A percentile compares a stretch with the other conserved stretches of the same genome.
These are phyloP conservation scores for Sonneratia caseolaris DNA, from an alignment of 345 rosid species.

Conservation along the genomic window DNA sequence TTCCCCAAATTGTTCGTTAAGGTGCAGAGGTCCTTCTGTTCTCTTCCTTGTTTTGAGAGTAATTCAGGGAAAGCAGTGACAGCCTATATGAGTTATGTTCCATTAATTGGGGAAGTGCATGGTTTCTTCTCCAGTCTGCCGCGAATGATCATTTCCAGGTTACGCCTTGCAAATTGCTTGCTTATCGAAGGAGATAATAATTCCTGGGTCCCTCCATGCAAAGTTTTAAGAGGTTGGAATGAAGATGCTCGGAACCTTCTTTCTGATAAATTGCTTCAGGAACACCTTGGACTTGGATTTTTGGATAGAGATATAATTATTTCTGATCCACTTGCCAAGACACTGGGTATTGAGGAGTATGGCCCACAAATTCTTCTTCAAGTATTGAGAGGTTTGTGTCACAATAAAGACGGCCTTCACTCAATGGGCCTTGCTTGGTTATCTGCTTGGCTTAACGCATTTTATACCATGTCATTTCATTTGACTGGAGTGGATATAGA, in stretches of 20 bases:
- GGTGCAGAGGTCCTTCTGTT: constrained; percentile 60
- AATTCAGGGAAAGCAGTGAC: constrained; percentile 72
- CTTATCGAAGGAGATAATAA: constrained; percentile 62
- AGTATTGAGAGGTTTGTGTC: constrained; percentile 48
- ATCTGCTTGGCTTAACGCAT: constrained; percentile 56
- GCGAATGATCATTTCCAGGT: constrained; percentile 44
- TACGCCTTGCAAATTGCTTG: constrained; percentile 64
- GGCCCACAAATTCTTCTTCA: constrained; percentile 64
- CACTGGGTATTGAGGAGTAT: constrained; percentile 67
- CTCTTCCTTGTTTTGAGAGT: constrained; percentile 67
- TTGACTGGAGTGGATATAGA: constrained; percentile 28
- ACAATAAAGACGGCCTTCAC: constrained; percentile 38
- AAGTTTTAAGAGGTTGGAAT: constrained; percentile 81
- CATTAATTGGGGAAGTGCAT: constrained; percentile 85
- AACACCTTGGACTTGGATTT: constrained; percentile 79
- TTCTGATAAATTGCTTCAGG: constrained; percentile 47
- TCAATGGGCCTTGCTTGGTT: constrained; percentile 69
- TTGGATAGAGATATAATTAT: constrained; percentile 60
- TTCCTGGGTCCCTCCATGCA: constrained; percentile 84
- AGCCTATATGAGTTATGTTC: constrained; percentile 80
- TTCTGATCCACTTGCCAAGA: constrained; percentile 70
- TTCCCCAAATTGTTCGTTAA: constrained; percentile 68
- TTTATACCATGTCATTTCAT: constrained; percentile 33
- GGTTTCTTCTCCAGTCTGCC: constrained; percentile 85
- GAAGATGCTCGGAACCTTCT: constrained; percentile 50